These are phyloP conservation scores for Tulasnella sp. DNA, from an alignment of 768 basidiomycete genomes.

Conservation along the genomic window DNA sequence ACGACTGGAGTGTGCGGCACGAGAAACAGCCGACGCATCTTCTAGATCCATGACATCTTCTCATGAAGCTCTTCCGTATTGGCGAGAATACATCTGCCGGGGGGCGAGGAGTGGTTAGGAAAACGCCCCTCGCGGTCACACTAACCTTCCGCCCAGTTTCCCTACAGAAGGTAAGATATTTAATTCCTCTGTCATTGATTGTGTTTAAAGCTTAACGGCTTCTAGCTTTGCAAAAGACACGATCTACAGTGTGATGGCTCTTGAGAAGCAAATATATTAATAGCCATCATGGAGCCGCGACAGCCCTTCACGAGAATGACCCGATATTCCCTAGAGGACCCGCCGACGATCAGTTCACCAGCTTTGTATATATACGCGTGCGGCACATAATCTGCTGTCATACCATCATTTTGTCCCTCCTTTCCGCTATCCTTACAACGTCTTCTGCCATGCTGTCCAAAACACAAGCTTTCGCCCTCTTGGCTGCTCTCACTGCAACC, in stretches of 20 bases:
- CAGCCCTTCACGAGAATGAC: not conserved
- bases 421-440: not conserved
- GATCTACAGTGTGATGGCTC: not conserved
- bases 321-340: not conserved
- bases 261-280: not conserved
- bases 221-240: not conserved
- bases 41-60: constrained; percentile 20
- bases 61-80: constrained; percentile 24
- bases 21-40: constrained; percentile 7
- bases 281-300: not conserved
- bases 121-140: not conserved
- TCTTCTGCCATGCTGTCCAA: not conserved
- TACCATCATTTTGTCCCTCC: not conserved
- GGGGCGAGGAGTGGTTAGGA: not conserved
- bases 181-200: constrained; percentile 1
- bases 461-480: not conserved
- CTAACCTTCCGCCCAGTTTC: not conserved
- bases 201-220: not conserved
- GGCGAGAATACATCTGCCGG: constrained; percentile 23
- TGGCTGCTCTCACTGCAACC: not conserved
- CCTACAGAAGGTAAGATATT: not conserved
- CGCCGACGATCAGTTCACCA: not conserved
- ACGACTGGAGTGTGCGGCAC: constrained; percentile 9
- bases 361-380: not conserved
- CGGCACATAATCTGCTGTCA: not conserved